A percentile compares a stretch with the other conserved stretches of the same genome.
These are phyloP conservation scores for Aureobasidium sp. DNA, from an alignment of 2,329 filamentous ascomycete species.

Conservation along the genomic window DNA sequence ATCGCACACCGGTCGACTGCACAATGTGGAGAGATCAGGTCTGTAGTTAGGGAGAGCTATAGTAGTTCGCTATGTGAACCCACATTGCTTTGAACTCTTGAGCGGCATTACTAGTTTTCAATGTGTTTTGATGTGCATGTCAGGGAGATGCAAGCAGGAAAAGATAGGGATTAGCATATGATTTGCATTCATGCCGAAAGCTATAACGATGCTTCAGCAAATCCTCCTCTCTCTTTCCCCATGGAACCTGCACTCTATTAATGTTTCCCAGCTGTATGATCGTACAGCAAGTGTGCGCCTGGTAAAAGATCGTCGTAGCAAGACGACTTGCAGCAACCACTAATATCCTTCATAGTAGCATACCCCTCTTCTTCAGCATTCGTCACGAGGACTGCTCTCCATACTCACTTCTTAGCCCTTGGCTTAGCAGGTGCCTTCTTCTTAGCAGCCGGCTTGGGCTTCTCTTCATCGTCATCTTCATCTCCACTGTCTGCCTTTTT, in stretches of 20 bases:
- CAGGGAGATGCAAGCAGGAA: too few relatives aligned
- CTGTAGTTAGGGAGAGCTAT: too few relatives aligned
- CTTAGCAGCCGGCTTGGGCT: conserved; percentile 48
- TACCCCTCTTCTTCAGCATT: not conserved
- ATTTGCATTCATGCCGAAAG: not conserved
- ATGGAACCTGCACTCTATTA: not conserved
- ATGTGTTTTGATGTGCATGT: too few relatives aligned
- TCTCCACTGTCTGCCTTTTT: conserved; percentile 28
- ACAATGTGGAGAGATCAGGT: too few relatives aligned
- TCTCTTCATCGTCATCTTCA: conserved; percentile 30
- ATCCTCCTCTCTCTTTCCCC: not conserved
- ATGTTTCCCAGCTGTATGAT: not conserved
- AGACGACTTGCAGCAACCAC: not conserved
- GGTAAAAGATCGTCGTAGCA: not conserved
- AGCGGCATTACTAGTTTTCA: too few relatives aligned
- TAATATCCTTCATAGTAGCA: not conserved
- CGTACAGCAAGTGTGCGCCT: not conserved
- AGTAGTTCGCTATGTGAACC: too few relatives aligned
- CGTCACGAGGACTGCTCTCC: not conserved
- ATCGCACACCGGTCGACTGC: too few relatives aligned
- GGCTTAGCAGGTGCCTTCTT: conserved; percentile 33
- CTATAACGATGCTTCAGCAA: not conserved
- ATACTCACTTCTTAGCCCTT: conserved; percentile 38
- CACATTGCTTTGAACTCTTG: too few relatives aligned
- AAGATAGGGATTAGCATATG: not conserved